phyloP scores from a whole-genome alignment of 148 eudicot species.

The Selenicereus undatus region DNA sequence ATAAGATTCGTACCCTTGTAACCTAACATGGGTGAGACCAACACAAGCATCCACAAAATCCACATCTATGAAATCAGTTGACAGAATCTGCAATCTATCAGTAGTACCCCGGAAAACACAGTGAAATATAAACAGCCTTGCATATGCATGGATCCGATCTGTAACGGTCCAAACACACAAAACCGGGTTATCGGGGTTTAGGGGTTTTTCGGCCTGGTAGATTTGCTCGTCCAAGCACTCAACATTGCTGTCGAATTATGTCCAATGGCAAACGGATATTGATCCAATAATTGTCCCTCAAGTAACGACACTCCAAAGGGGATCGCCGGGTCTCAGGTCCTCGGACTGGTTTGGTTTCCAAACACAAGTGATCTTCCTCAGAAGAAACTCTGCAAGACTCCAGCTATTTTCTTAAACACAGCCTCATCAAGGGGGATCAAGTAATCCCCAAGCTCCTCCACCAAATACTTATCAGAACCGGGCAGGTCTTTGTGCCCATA shows the following conservation, averaged over 20 bases:
- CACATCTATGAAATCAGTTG: conserved; percentile 81
- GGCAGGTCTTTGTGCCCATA: conserved; percentile 84
- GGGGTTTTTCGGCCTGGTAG: conserved; percentile 95
- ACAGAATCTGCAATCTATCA: conserved; percentile 70
- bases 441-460: conserved; percentile 62
- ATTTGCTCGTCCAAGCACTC: conserved; percentile 65
- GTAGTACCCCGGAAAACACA: conserved; percentile 46
- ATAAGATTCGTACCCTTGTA: conserved; percentile 37
- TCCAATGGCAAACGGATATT: conserved; percentile 76
- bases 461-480: conserved; percentile 64
- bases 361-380: conserved; percentile 64
- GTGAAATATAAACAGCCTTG: conserved; percentile 66
- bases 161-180: conserved; percentile 84
- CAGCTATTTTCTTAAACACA: conserved; percentile 58
- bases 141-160: conserved; percentile 58
- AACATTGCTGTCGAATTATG: conserved; percentile 82
- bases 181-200: conserved; percentile 79
- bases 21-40: conserved; percentile 67
- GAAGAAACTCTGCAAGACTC: conserved; percentile 47
- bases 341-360: conserved; percentile 80
- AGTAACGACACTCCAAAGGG: conserved; percentile 60
- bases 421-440: conserved; percentile 70
- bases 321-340: conserved; percentile 53
- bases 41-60: conserved; percentile 92
- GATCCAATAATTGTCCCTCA: conserved; percentile 76